phyloP scores from a whole-genome alignment of 73 alveolate species.

The Paramecium caudatum region DNA sequence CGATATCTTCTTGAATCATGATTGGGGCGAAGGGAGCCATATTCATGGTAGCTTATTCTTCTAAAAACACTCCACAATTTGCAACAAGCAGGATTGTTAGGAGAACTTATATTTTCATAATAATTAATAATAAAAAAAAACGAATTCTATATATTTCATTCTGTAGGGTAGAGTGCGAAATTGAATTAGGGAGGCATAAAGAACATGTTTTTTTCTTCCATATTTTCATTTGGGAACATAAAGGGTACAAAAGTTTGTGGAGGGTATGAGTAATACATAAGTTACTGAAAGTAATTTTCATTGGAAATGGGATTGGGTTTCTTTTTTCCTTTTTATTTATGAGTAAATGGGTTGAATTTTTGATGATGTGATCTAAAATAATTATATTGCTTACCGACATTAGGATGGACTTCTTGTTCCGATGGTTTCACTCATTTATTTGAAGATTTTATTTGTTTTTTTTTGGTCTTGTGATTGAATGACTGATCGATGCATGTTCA shows the following conservation, averaged over 20 bases:
- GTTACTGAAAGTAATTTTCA: no score
- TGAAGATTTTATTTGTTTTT: conserved; percentile 46
- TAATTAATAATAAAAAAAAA: no score
- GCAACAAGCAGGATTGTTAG: background rate
- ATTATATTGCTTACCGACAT: conserved; percentile 30
- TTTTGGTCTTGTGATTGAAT: conserved; percentile 55
- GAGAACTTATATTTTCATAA: conserved; percentile 17
- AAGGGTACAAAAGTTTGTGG: no score
- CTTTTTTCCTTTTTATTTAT: no score
- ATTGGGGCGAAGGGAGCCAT: conserved; percentile 32
- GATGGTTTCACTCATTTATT: conserved; percentile 45
- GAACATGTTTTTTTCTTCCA: no score
- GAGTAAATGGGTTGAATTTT: conserved; percentile 39
- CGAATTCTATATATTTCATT: no score
- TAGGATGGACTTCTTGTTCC: conserved; percentile 57
- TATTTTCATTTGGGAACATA: no score
- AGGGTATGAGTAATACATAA: no score
- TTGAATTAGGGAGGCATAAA: no score
- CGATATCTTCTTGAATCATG: conserved; percentile 20
- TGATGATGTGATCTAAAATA: conserved; percentile 53
- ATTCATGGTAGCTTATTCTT: background rate
- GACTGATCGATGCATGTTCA: conserved; percentile 21
- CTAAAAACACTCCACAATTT: background rate
- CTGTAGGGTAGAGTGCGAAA: no score
- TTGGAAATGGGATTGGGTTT: no score